Percentiles rank a stretch among this genome's conserved stretches.
phyloP scores from a whole-genome alignment of 208 protist genomes.

The Porcisia deanei region DNA sequence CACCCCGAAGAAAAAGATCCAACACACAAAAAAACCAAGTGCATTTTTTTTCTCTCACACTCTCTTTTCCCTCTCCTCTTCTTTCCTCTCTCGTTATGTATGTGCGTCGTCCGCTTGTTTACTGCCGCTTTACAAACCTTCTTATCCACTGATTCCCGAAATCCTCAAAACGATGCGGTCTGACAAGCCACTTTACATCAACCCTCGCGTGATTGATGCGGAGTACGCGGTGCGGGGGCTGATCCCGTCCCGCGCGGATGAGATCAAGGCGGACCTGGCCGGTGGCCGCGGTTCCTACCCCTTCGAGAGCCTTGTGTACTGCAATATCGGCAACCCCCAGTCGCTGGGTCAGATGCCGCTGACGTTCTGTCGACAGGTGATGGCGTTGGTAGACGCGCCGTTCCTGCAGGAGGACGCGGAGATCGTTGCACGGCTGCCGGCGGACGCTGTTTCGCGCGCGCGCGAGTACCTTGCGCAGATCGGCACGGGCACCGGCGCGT shows the following conservation, averaged over 20 bases:
- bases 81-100: no score
- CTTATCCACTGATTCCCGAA: no score
- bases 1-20: no score
- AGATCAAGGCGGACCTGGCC: conserved; percentile 74
- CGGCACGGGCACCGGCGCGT: conserved; percentile 91
- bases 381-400: conserved; percentile 76
- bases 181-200: conserved; percentile 31
- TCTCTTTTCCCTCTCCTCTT: no score
- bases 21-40: no score
- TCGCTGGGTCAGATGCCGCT: conserved; percentile 95
- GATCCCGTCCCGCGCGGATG: conserved; percentile 76
- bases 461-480: conserved; percentile 65
- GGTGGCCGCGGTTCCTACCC: conserved; percentile 41
- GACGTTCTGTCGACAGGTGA: conserved; percentile 96
- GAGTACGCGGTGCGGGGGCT: conserved; percentile 91
- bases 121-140: no score
- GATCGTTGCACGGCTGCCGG: conserved; percentile 62
- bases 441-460: conserved; percentile 93
- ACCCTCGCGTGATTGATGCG: conserved; percentile 66
- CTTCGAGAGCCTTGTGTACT: conserved; percentile 94
- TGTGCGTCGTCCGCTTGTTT: no score
- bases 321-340: conserved; percentile 99
- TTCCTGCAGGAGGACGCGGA: conserved; percentile 63
- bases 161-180: no score
- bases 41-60: no score